phyloP scores from a whole-genome alignment of 805 yeast species.

The Grigorovia yakushimaensis region DNA sequence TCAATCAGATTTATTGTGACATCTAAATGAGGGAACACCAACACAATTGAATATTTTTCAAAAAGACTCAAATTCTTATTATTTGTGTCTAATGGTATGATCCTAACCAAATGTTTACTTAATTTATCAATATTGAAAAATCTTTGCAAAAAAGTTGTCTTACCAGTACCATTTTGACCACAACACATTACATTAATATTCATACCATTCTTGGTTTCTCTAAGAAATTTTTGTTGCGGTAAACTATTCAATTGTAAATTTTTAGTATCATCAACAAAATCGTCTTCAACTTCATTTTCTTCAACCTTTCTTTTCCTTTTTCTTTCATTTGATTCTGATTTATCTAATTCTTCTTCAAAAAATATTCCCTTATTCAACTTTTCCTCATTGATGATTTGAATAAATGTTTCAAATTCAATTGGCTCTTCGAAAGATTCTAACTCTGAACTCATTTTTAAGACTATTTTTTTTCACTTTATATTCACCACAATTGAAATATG shows the following conservation, averaged over 20 bases:
- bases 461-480: too few species aligned
- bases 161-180: conserved; percentile 82
- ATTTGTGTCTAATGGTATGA: neutral
- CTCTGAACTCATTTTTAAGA: neutral
- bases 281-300: neutral
- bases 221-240: conserved; percentile 16
- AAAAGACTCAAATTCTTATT: neutral
- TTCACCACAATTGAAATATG: too few species aligned
- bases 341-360: too few species aligned
- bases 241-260: conserved; percentile 21
- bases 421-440: neutral
- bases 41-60: conserved; percentile 7
- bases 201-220: conserved; percentile 44
- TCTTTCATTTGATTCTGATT: neutral
- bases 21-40: conserved; percentile 16
- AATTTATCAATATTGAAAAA: conserved; percentile 45
- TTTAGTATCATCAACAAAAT: conserved; percentile 19
- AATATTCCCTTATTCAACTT: neutral
- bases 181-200: conserved; percentile 74
- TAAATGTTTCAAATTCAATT: neutral
- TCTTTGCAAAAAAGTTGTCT: conserved; percentile 72
- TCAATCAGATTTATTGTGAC: conserved; percentile 46
- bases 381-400: too few species aligned
- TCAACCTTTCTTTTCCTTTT: too few species aligned
- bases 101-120: neutral